Base-by-base conservation (phyloP, 1,284 basidiomycete genomes). In the Pterula multifida region DNA sequence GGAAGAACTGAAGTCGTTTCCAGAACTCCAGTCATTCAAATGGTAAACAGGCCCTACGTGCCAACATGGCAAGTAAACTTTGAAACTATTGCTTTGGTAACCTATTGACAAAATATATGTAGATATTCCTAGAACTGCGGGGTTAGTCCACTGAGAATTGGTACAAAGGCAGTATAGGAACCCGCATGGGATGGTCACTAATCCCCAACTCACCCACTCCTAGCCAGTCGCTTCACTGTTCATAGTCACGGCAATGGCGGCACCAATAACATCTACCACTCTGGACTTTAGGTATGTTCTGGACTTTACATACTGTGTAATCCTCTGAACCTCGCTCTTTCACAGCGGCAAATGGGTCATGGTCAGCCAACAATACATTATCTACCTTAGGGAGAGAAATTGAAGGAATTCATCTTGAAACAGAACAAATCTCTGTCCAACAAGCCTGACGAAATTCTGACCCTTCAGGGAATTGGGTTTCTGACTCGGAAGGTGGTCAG, bases 211-310 rank as follows among this genome's bases (percentile, higher is more conserved):
- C n/a, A n/a, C n/a, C n/a, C n/a, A n/a, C n/a, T n/a, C n/a, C n/a
- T n/a, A n/a, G n/a, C n/a, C n/a, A n/a, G n/a, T n/a, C n/a, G n/a
- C n/a, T n/a, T n/a, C n/a, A n/a, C n/a, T n/a, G 70, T 84, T 13
- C 88, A 86, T 55, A 81, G 86, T 59, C 86, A 85, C 55, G 44
- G 76, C 75, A 55, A 25, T 78, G 76, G 73, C 77, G 26, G 70
- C 69, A 26, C 77, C 77, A 50, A 46, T 63, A 12, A 56, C 64
- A 2, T 65, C 74, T 53, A 70, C 67, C n/a, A 72, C 69, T 52
- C 65, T 65, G 53, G 60, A 74, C 48, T 57, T 75, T 54, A 62
- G 9, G 39, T 42, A 19, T 17, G 39, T 22, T 22, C 19, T 17
- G 6, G 9, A 22, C 9, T 42, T 11, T 6, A 32, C 28, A 32